Percentiles rank a stretch among this genome's conserved stretches.
phyloP scores from a whole-genome alignment of 1,284 basidiomycete species.

The Tylopilus orsonianus region DNA sequence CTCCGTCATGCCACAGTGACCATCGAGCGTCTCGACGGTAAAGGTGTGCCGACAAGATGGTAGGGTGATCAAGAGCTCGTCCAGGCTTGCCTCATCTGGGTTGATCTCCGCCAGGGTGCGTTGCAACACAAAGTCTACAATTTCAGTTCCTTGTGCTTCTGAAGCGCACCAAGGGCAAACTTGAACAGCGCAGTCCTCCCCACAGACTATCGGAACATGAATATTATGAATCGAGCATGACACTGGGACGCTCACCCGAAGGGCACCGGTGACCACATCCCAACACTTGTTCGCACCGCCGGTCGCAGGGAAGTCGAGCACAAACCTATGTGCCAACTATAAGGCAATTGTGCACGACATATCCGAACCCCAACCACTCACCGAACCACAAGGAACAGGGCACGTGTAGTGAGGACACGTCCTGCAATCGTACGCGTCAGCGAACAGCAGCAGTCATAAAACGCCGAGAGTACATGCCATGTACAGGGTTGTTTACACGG shows the following conservation, averaged over 20 bases:
- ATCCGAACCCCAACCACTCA: slow-evolving; percentile 34
- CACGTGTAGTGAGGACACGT: slow-evolving; percentile 55
- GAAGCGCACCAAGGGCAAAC: slow-evolving; percentile 53
- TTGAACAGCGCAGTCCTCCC: slow-evolving; percentile 62
- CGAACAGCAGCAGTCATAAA: neutral
- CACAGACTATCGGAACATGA: slow-evolving; percentile 50
- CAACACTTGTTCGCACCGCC: slow-evolving; percentile 48
- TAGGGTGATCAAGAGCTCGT: slow-evolving; percentile 61
- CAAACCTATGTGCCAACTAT: slow-evolving; percentile 51
- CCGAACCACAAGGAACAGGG: slow-evolving; percentile 69
- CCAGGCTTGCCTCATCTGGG: slow-evolving; percentile 40
- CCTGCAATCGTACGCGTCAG: slow-evolving; percentile 32
- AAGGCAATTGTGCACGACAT: neutral
- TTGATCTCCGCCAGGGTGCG: slow-evolving; percentile 52
- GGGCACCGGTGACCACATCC: slow-evolving; percentile 65
- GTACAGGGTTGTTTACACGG: slow-evolving; percentile 63
- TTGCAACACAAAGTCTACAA: slow-evolving; percentile 62
- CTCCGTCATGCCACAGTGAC: slow-evolving; percentile 48
- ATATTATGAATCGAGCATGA: neutral
- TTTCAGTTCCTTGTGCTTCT: slow-evolving; percentile 37
- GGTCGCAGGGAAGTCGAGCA: slow-evolving; percentile 64
- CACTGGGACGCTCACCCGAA: slow-evolving; percentile 47
- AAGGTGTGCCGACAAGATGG: slow-evolving; percentile 63
- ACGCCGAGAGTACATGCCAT: slow-evolving; percentile 41
- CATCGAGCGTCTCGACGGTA: slow-evolving; percentile 72